Evolutionary conservation across 1,139 yeast genomes (phyloP).

Genomic region (Geotrichum macrosporum): DNA sequence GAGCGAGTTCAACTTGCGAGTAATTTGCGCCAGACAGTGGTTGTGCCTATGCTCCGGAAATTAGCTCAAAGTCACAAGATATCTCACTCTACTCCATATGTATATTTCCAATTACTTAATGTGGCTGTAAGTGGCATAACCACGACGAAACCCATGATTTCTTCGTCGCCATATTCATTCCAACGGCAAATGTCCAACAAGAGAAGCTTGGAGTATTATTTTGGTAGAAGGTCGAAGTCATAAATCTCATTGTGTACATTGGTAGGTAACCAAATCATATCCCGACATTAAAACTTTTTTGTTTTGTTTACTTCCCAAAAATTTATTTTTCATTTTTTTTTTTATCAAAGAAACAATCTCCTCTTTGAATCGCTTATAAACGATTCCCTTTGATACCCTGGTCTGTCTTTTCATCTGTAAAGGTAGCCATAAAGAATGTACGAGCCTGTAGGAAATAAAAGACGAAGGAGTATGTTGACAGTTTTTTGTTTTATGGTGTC

Average conservation of each 20-base stretch:
- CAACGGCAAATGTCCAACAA: neutral
- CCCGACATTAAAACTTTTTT: constrained; percentile 1
- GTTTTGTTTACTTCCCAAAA: neutral
- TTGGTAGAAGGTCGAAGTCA: neutral
- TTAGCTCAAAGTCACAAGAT: neutral
- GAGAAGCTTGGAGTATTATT: constrained; percentile 2
- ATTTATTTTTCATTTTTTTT: neutral
- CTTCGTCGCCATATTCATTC: neutral
- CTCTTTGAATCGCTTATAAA: neutral
- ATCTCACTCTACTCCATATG: neutral
- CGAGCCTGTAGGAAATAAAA: constrained; percentile 7
- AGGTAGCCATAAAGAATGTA: neutral
- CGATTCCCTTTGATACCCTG: neutral
- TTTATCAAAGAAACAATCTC: no score
- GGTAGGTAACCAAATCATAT: constrained; percentile 4
- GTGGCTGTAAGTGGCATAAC: constrained; percentile 17
- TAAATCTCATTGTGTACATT: neutral
- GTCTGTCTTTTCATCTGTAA: neutral
- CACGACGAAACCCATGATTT: constrained; percentile 5
- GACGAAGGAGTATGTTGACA: constrained; percentile 5
- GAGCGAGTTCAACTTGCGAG: constrained; percentile 5
- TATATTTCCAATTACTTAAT: constrained; percentile 17
- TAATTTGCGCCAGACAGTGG: constrained; percentile 6
- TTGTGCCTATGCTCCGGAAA: constrained; percentile 10
- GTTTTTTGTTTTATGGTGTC: neutral